These are phyloP conservation scores for Discostella pseudostelligera DNA, from an alignment of 108 stramenopile genomes.

Conservation along the genomic window DNA sequence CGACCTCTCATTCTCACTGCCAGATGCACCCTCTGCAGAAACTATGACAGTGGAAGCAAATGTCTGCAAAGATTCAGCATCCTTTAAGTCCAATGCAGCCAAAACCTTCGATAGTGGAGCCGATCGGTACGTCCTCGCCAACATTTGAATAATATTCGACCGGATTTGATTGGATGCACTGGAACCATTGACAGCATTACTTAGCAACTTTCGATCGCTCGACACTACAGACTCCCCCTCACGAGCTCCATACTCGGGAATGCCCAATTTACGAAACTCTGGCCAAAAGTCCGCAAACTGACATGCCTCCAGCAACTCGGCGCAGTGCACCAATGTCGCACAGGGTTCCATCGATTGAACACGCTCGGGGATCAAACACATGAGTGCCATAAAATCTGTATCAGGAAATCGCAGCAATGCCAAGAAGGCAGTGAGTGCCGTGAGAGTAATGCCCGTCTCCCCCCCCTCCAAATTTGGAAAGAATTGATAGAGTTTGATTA, in stretches of 20 bases:
- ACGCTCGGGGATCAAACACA: conserved; percentile 70
- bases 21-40: conserved; percentile 26
- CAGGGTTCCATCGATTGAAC: conserved; percentile 61
- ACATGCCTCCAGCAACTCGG: conserved; percentile 66
- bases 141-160: conserved; percentile 50
- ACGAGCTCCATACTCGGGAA: conserved; percentile 45
- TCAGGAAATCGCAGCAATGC: conserved; percentile 66
- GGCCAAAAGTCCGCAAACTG: conserved; percentile 81
- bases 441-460: conserved; percentile 28
- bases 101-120: conserved; percentile 59
- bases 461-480: conserved; percentile 51
- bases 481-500: conserved; percentile 82
- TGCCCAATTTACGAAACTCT: conserved; percentile 48
- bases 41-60: conserved; percentile 45
- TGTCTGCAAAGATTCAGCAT: conserved; percentile 31
- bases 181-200: conserved; percentile 41
- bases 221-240: conserved; percentile 49
- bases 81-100: conserved; percentile 55
- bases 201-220: conserved; percentile 39
- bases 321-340: conserved; percentile 59
- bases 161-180: conserved; percentile 49
- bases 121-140: conserved; percentile 66
- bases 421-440: conserved; percentile 54
- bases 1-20: conserved; percentile 28
- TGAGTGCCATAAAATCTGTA: conserved; percentile 70